Conservation (phyloP, 768 basidiomycete genomes). For the Serendipita sp. region DNA sequence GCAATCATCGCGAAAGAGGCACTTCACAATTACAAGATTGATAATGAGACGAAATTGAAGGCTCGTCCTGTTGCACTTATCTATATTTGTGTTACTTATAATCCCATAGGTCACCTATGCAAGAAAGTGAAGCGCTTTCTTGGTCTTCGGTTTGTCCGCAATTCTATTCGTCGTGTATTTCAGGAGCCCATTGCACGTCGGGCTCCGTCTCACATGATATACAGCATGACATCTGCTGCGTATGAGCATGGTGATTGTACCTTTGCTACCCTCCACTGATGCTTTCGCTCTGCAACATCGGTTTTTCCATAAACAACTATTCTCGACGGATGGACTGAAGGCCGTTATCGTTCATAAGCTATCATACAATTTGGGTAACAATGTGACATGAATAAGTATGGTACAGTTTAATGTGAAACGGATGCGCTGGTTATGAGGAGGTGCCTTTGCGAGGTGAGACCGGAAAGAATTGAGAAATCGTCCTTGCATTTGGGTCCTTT, state of each 20-base stretch:
- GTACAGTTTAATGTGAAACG: no score
- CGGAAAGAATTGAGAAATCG: not conserved
- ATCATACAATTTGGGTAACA: no score
- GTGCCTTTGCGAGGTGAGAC: not conserved
- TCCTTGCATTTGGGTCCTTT: not conserved
- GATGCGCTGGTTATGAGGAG: no score
- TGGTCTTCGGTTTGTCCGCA: not conserved
- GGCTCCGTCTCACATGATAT: not conserved
- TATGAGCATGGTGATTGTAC: no score
- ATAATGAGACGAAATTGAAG: constrained; percentile 98
- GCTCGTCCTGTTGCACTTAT: constrained; percentile 25
- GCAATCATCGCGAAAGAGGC: constrained; percentile 89
- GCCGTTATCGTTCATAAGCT: no score
- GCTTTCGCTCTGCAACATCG: no score
- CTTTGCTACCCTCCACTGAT: no score
- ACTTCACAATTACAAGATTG: constrained; percentile 92
- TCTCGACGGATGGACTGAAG: no score
- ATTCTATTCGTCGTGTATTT: not conserved
- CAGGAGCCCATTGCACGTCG: constrained; percentile 5
- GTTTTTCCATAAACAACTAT: no score
- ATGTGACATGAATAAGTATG: no score
- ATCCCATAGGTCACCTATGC: constrained; percentile 46
- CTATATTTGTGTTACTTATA: constrained; percentile 3
- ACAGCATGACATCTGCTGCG: no score
- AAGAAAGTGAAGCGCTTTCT: constrained; percentile 43